phyloP scores from a whole-genome alignment of 2,329 filamentous ascomycete species.

The Pseudogymnoascus verrucosus region DNA sequence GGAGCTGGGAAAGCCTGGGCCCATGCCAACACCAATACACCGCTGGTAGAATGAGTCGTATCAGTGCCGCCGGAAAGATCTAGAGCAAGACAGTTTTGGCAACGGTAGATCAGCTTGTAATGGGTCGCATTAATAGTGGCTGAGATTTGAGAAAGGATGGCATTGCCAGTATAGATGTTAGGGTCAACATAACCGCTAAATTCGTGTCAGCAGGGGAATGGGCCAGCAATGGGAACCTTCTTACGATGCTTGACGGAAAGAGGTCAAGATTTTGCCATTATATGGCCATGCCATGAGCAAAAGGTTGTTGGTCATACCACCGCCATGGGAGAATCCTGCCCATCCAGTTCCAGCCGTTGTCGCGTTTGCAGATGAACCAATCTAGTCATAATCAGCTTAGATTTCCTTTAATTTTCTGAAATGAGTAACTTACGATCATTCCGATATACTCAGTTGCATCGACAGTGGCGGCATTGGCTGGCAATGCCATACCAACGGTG shows the following conservation, averaged over 20 bases:
- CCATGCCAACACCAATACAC: conserved; percentile 45
- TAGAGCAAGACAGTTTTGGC: conserved; percentile 39
- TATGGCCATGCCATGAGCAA: conserved; percentile 52
- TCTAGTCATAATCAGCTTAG: conserved; percentile 9
- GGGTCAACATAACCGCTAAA: conserved; percentile 49
- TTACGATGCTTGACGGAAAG: conserved; percentile 46
- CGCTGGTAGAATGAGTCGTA: conserved; percentile 31
- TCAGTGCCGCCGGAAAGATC: conserved; percentile 39
- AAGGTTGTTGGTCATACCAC: conserved; percentile 49
- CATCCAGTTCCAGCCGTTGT: conserved; percentile 38
- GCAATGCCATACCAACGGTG: conserved; percentile 48
- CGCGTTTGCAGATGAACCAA: conserved; percentile 37
- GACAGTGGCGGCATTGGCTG: conserved; percentile 37
- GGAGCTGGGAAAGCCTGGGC: conserved; percentile 38
- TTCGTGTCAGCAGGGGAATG: neutral
- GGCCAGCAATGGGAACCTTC: conserved; percentile 1
- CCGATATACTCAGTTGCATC: conserved; percentile 52
- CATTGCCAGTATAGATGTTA: conserved; percentile 46
- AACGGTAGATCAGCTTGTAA: conserved; percentile 3
- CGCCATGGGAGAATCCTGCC: conserved; percentile 49
- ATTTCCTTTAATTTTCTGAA: neutral
- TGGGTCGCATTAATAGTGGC: neutral
- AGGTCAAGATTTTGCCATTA: conserved; percentile 43
- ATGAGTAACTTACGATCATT: conserved; percentile 37
- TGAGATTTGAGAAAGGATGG: conserved; percentile 3